Evolutionary conservation across 306 rosid genomes (phyloP).

Genomic region (Rosa lucieae): DNA sequence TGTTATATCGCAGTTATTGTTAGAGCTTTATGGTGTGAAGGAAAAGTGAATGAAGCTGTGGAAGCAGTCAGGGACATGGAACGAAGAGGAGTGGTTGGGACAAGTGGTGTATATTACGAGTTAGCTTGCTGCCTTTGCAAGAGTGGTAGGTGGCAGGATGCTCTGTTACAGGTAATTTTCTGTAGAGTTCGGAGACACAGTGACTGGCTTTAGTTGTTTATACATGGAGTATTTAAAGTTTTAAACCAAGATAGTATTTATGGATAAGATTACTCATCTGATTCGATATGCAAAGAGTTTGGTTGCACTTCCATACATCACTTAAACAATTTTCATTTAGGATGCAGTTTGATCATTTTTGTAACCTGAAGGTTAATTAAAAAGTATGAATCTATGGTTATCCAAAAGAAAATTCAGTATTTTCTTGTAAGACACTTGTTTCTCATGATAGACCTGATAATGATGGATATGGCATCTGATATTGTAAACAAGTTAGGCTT

Average conservation of each 20-base stretch:
- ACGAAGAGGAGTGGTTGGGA: conserved; percentile 76
- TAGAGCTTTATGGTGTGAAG: conserved; percentile 78
- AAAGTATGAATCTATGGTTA: not conserved
- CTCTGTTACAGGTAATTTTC: conserved; percentile 62
- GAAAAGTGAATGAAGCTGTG: conserved; percentile 72
- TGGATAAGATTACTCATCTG: not conserved
- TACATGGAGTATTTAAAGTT: not conserved
- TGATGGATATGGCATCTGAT: not conserved
- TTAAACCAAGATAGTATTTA: not conserved
- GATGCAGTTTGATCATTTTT: not conserved
- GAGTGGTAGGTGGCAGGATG: conserved; percentile 88
- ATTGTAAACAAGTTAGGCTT: not conserved
- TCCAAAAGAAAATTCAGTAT: not conserved
- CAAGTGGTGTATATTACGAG: conserved; percentile 73
- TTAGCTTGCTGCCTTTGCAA: conserved; percentile 90
- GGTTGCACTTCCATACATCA: not conserved
- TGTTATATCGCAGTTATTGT: conserved; percentile 61
- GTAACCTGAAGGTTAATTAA: not conserved
- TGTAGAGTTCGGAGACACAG: not conserved
- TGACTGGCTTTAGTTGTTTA: not conserved
- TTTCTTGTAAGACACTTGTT: not conserved
- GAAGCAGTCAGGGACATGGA: conserved; percentile 84
- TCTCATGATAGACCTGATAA: not conserved
- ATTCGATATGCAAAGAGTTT: conserved; percentile 5
- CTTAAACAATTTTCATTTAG: not conserved